phyloP scores from a whole-genome alignment of 2,329 filamentous ascomycete genomes.

The Sporothrix pseudoabietina region DNA sequence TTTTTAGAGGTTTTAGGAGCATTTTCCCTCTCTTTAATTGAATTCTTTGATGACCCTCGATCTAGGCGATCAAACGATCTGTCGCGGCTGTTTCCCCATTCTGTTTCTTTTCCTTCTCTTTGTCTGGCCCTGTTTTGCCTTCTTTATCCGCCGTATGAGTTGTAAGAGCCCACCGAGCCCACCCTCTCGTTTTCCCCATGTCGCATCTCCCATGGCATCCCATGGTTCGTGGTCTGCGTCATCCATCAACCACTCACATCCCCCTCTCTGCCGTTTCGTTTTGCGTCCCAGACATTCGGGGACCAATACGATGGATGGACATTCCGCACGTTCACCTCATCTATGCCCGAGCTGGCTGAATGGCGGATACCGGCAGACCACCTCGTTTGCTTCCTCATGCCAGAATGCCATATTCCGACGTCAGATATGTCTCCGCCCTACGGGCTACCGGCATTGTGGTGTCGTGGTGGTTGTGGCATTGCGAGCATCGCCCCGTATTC shows the following conservation, averaged over 20 bases:
- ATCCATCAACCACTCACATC: background rate
- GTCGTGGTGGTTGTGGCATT: background rate
- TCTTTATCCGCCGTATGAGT: conserved; percentile 5
- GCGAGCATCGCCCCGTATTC: background rate
- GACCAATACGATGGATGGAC: conserved; percentile 6
- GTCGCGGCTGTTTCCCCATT: background rate
- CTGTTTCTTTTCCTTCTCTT: background rate
- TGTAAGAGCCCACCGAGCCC: conserved; percentile 2
- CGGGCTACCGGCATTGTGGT: background rate
- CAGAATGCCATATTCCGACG: background rate
- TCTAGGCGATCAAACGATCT: conserved; percentile 15
- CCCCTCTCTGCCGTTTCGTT: background rate
- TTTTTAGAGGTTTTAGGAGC: background rate
- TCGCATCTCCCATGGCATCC: background rate
- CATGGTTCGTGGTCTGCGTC: background rate
- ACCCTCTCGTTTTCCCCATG: conserved; percentile 8
- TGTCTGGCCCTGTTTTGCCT: conserved; percentile 17
- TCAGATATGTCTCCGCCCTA: conserved; percentile 1
- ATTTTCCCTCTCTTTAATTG: background rate
- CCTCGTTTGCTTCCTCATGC: background rate
- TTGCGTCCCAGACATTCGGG: background rate
- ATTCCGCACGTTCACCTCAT: background rate
- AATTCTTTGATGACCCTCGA: background rate
- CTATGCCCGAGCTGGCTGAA: too few relatives aligned
- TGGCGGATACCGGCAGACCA: too few relatives aligned